Percentiles rank a stretch among this genome's conserved stretches.
Evolutionary conservation across 129 eudicot genomes (phyloP).

Genomic region (Scalesia atractyloides): DNA sequence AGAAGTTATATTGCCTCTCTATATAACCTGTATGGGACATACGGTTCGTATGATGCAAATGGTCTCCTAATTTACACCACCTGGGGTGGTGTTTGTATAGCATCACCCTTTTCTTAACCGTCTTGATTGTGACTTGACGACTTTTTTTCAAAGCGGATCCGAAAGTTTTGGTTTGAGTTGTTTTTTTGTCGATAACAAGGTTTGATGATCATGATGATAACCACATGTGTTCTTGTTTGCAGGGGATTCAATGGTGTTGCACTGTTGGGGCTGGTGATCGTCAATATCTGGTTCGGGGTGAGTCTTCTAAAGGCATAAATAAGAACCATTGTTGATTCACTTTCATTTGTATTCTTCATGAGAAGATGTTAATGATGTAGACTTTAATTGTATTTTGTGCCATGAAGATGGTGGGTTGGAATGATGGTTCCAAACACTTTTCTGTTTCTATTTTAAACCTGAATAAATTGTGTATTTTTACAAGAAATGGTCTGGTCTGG

Average conservation of each 20-base stretch:
- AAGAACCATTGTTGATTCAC: conserved; percentile 5
- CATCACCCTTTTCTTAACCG: no score
- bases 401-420: neutral
- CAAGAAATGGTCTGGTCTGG: no score
- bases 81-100: no score
- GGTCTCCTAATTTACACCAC: no score
- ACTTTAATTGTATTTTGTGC: neutral
- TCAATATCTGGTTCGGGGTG: conserved; percentile 57
- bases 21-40: no score
- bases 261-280: conserved; percentile 49
- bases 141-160: no score
- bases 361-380: neutral
- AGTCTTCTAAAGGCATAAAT: conserved; percentile 48
- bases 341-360: conserved; percentile 15
- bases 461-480: no score
- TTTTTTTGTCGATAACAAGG: neutral
- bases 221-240: conserved; percentile 20
- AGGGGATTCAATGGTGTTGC: conserved; percentile 57
- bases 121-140: no score
- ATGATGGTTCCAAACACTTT: conserved; percentile 10
- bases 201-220: neutral
- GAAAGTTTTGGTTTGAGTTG: no score
- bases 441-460: no score
- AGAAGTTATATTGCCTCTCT: no score
- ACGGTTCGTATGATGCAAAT: no score